phyloP scores from a whole-genome alignment of 768 basidiomycete genomes.

The Boletellus ananiceps region DNA sequence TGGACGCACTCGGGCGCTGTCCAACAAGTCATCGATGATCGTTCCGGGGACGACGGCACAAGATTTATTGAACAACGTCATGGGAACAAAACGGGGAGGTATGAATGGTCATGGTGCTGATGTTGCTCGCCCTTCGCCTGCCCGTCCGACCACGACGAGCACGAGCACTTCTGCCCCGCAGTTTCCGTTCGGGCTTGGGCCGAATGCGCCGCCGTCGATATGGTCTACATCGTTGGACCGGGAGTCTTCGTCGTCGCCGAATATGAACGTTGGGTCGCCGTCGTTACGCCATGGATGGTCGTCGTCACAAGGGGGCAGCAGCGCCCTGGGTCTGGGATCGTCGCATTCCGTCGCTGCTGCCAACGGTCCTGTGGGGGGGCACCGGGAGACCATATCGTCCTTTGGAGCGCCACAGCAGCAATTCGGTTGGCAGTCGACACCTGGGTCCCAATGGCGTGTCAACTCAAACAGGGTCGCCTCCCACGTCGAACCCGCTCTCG shows the following conservation, averaged over 20 bases:
- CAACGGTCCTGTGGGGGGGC: slow-evolving; percentile 10
- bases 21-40: slow-evolving; percentile 15
- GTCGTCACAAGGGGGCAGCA: background rate
- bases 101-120: slow-evolving; percentile 8
- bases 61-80: slow-evolving; percentile 54
- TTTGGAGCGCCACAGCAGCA: slow-evolving; percentile 11
- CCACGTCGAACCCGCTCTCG: slow-evolving; percentile 22
- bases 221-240: slow-evolving; percentile 63
- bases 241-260: slow-evolving; percentile 15
- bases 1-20: slow-evolving; percentile 23
- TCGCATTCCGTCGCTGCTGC: background rate
- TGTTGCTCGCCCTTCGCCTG: slow-evolving; percentile 10
- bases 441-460: slow-evolving; percentile 5
- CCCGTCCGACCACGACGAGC: slow-evolving; percentile 20
- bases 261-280: background rate
- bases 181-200: slow-evolving; percentile 51
- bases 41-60: slow-evolving; percentile 51
- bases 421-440: too few species aligned
- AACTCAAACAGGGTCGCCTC: slow-evolving; percentile 2
- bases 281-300: background rate
- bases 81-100: slow-evolving; percentile 17
- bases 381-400: slow-evolving; percentile 14
- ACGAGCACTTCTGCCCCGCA: slow-evolving; percentile 32
- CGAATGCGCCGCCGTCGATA: slow-evolving; percentile 51
- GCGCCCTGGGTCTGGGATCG: background rate